Conservation (phyloP, 495 filamentous ascomycete genomes). For the Xylaria telfairii region DNA sequence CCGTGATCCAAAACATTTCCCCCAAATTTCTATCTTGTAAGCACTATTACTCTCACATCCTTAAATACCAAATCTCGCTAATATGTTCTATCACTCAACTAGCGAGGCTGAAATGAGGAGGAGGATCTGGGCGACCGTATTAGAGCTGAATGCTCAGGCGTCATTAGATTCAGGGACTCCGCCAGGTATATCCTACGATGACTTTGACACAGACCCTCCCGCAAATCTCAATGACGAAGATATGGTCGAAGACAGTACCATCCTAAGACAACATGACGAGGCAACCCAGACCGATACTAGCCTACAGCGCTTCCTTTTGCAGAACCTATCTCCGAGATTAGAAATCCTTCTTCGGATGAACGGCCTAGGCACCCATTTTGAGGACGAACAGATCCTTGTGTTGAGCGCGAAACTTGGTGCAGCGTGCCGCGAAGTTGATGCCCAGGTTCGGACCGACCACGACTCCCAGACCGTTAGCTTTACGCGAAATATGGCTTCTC, state of each 20-base stretch:
- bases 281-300: slow-evolving; percentile 9
- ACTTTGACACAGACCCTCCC: slow-evolving; percentile 55
- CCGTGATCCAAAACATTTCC: slow-evolving; percentile 34
- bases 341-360: slow-evolving; percentile 16
- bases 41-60: not conserved
- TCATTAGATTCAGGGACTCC: slow-evolving; percentile 61
- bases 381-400: not conserved
- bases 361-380: not conserved
- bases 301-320: slow-evolving; percentile 9
- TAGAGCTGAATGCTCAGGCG: slow-evolving; percentile 53
- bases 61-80: not conserved
- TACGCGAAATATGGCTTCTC: slow-evolving; percentile 30
- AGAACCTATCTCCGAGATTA: slow-evolving; percentile 1
- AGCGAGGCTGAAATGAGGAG: slow-evolving; percentile 60
- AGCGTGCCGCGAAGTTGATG: not conserved
- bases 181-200: slow-evolving; percentile 51
- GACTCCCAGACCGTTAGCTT: not conserved
- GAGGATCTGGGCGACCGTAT: slow-evolving; percentile 62
- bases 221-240: slow-evolving; percentile 54
- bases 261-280: not conserved
- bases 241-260: not conserved
- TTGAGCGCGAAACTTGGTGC: slow-evolving; percentile 3
- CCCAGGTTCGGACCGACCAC: not conserved
- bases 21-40: slow-evolving; percentile 40
- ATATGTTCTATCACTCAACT: not conserved